These are phyloP conservation scores for Colletotrichum eleusines DNA, from an alignment of 2,329 filamentous ascomycete genomes.

Conservation along the genomic window DNA sequence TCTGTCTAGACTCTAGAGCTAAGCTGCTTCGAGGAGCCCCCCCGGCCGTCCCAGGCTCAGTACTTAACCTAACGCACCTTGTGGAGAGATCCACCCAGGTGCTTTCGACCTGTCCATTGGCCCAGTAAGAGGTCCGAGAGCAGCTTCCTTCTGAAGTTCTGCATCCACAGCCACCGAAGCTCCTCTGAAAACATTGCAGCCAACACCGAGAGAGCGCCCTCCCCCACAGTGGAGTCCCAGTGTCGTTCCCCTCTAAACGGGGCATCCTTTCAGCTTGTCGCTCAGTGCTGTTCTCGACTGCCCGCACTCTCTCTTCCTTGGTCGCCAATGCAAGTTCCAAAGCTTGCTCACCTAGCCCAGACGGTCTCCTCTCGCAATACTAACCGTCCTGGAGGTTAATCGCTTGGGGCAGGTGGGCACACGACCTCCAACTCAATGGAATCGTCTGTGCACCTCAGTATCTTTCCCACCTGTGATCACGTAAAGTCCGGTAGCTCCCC, in stretches of 20 bases:
- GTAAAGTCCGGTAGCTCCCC: background rate
- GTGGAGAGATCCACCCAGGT: conserved; percentile 27
- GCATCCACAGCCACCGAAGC: conserved; percentile 4
- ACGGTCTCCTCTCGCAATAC: conserved; percentile 9
- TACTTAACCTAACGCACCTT: conserved; percentile 2
- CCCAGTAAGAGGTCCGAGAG: conserved; percentile 25
- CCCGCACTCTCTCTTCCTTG: conserved; percentile 24
- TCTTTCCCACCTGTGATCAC: conserved; percentile 1
- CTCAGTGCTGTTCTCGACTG: conserved; percentile 25
- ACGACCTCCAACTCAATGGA: conserved; percentile 12
- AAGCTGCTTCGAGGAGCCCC: conserved; percentile 31
- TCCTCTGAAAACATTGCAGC: conserved; percentile 1
- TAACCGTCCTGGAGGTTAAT: background rate
- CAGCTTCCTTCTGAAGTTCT: conserved; percentile 1
- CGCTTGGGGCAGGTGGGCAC: conserved; percentile 38
- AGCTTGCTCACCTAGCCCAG: background rate
- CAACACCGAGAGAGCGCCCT: background rate
- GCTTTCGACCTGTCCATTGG: conserved; percentile 21
- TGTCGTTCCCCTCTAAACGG: too few species aligned
- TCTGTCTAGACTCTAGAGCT: conserved; percentile 15
- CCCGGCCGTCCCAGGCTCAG: background rate
- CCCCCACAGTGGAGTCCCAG: conserved; percentile 26
- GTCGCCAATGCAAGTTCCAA: background rate
- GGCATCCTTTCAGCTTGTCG: conserved; percentile 20
- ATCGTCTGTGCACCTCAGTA: background rate